Conservation (phyloP, 768 basidiomycete genomes). For the Mycena epipterygia region DNA sequence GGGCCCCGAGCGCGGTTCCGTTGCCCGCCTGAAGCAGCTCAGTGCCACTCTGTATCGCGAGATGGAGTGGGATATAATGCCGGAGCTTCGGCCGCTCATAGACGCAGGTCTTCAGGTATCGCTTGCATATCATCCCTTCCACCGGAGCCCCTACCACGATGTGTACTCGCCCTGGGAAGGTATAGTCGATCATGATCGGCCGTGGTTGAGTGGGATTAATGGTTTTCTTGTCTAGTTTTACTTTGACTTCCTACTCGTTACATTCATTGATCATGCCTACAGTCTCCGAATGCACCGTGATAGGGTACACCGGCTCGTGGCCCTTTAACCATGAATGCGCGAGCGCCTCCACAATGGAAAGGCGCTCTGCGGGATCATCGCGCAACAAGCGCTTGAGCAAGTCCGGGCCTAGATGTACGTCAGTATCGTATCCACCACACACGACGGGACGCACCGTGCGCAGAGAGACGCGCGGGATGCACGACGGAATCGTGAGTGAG, state of each 20-base stretch:
- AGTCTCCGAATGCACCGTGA: no score
- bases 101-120: not conserved
- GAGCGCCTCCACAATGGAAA: not conserved
- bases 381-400: not conserved
- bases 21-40: not conserved
- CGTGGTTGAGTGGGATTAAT: no score
- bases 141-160: no score
- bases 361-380: not conserved
- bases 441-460: not conserved
- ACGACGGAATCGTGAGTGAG: not conserved
- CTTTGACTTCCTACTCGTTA: no score
- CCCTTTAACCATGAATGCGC: slow-evolving; percentile 7
- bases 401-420: not conserved
- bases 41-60: not conserved
- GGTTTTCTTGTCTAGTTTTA: no score
- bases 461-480: not conserved
- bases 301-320: no score
- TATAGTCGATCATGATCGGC: no score
- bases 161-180: not conserved
- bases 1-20: not conserved
- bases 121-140: not conserved
- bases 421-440: not conserved
- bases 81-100: not conserved
- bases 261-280: no score
- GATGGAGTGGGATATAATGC: not conserved